Evolutionary conservation across 164 flowering plant species (phyloP).

Genomic region (Aristolochia contorta): DNA sequence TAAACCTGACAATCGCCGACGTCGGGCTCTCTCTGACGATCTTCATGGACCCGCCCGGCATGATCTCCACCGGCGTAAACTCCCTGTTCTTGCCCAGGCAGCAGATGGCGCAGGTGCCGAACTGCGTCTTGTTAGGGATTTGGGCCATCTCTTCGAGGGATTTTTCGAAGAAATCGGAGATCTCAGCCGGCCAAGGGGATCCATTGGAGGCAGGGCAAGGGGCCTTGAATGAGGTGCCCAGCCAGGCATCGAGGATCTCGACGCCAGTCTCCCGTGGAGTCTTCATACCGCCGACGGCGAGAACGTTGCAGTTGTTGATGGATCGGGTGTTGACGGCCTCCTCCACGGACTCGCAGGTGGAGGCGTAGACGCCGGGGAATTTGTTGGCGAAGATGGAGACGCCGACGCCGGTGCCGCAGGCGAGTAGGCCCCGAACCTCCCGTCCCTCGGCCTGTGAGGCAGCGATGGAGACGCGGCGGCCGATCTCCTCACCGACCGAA

Average conservation of each 20-base stretch:
- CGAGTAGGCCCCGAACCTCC: slow-evolving; percentile 74
- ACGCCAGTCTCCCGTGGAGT: slow-evolving; percentile 50
- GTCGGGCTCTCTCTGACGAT: slow-evolving; percentile 80
- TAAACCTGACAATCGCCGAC: slow-evolving; percentile 71
- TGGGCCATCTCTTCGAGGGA: slow-evolving; percentile 56
- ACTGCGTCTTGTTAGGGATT: slow-evolving; percentile 15
- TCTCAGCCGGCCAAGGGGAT: slow-evolving; percentile 58
- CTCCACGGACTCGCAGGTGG: slow-evolving; percentile 52
- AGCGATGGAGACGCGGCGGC: slow-evolving; percentile 53
- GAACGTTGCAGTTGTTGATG: slow-evolving; percentile 87
- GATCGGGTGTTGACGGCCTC: slow-evolving; percentile 76
- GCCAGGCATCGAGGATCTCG: slow-evolving; percentile 58
- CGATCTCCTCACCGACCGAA: slow-evolving; percentile 69
- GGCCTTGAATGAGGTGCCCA: slow-evolving; percentile 72
- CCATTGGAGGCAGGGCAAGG: slow-evolving; percentile 73
- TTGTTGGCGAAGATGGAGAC: slow-evolving; percentile 94
- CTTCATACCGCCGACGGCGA: slow-evolving; percentile 69
- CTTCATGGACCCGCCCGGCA: slow-evolving; percentile 88
- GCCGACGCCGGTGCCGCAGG: slow-evolving; percentile 92
- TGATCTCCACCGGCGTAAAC: slow-evolving; percentile 47
- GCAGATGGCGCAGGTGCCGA: slow-evolving; percentile 42
- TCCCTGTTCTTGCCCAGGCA: slow-evolving; percentile 43
- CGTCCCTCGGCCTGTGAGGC: slow-evolving; percentile 5
- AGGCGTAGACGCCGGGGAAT: slow-evolving; percentile 75
- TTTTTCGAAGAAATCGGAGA: slow-evolving; percentile 41